Evolutionary conservation across 2,329 filamentous ascomycete species (phyloP), one percentile per base, ranked within the genome.

Genomic region (Pyricularia grisea): DNA sequence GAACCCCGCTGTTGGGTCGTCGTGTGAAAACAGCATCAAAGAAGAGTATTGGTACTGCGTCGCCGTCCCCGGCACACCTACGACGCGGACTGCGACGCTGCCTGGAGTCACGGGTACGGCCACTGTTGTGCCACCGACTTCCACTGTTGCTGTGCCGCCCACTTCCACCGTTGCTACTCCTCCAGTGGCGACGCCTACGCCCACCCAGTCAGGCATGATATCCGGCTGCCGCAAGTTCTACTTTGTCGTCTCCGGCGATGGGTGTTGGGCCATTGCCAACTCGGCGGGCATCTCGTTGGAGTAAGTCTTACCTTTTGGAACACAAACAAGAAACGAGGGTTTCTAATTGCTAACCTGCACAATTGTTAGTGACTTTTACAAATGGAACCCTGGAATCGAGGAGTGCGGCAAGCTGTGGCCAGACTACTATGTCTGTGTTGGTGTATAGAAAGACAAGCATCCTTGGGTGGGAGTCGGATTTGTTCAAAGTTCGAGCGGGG

Each of bases 1-100:
- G 66, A 61, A 67, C 55, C 55, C 66, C 17, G 66, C 66, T n/a
- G 50, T 30, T 1, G 23, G 23, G 6, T 61, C 50, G 4, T 50
- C 33, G 31, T 30, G 31, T n/a, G 33, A 28, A 9, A 42, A 33
- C 66, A 28, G 33, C 33, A 67, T 67, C 66, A 50, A 58, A 42
- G 25, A 7, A 36, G 36, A 67, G 4, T 58, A 28, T 50, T 67
- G 36, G 31, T 30, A 67, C 66, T 67, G 66, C 42, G 42, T 67
- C 33, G 66, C 66, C 66, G 66, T 58, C 1, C 66, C 66, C 33
- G 66, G 14, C 66, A 67, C 66, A 12, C n/a, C 66, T n/a, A 67
- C 66, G n/a, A 67, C 66, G 33, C 66, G 66, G n/a, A 67, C 66
- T 4, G 33, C 25, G 14, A 67, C 33, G 30, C 65, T 55, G 28